A percentile compares a stretch with the other conserved stretches of the same genome.
phyloP scores from a whole-genome alignment of 495 filamentous ascomycete species.

The Bombardia bombarda region DNA sequence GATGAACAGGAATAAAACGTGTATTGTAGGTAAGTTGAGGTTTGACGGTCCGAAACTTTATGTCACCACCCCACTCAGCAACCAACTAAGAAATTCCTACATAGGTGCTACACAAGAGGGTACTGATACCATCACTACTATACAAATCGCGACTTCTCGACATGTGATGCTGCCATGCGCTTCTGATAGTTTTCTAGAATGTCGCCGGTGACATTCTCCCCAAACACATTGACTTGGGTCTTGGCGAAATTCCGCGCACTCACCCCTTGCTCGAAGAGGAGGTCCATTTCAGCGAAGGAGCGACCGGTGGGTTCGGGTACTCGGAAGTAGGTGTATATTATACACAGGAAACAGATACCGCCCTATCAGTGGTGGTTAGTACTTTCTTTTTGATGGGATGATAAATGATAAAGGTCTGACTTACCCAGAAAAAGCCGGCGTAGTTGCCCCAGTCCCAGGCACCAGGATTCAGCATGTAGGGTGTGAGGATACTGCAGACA shows the following conservation, averaged over 20 bases:
- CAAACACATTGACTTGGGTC: slow-evolving; percentile 61
- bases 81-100: no score
- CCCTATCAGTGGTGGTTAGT: slow-evolving; percentile 20
- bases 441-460: slow-evolving; percentile 72
- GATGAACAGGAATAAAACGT: no score
- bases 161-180: slow-evolving; percentile 14
- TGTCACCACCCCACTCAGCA: no score
- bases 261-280: slow-evolving; percentile 59
- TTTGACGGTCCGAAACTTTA: no score
- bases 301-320: slow-evolving; percentile 65
- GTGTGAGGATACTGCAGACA: slow-evolving; percentile 60
- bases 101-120: no score
- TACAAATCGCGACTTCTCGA: slow-evolving; percentile 5
- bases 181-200: slow-evolving; percentile 43
- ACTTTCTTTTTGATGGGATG: neutral
- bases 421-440: slow-evolving; percentile 75
- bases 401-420: slow-evolving; percentile 5
- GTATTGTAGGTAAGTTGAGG: no score
- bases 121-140: no score
- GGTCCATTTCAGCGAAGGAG: slow-evolving; percentile 65
- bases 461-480: slow-evolving; percentile 66
- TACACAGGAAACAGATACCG: slow-evolving; percentile 62
- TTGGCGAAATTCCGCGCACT: slow-evolving; percentile 60
- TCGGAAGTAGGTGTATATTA: slow-evolving; percentile 68
- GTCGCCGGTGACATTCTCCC: slow-evolving; percentile 44